Base-by-base conservation (phyloP, 176 grass and related monocot genomes). In the Urochloa ruziziensis region DNA sequence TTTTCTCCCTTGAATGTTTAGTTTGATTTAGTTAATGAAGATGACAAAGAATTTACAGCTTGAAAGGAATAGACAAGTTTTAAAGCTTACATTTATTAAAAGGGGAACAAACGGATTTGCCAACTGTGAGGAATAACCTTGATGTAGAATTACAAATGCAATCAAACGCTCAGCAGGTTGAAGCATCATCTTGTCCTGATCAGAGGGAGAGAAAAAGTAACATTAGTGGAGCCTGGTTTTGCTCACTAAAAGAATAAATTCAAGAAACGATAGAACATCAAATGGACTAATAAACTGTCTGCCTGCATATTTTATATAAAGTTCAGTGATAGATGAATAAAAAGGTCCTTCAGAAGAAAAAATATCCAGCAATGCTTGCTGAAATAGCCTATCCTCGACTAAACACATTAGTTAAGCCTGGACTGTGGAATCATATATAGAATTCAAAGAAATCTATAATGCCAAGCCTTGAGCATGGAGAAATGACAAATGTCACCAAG, bases 181-280 rank as follows among this genome's bases (percentile, higher is more conserved):
- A 85, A 98, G 85, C 87, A 98, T 78, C 61, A 73, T 76, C 79
- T 94, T 98, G 87, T 98, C 96, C 96, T 98, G 91, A 59, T 37
- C 5, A 87, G 64, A 58, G 23, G 18, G 7, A 49, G 21, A 40
- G 70, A 57, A 29, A 70, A 52, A 16, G 37, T 49, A 63, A 37
- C 40, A 43, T 49, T 52, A 80, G 75, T 16, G 52, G 57, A 46
- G 73, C 11, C 21, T 54, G 16, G 28, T 21, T 83, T 16, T 29
- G 44, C 30, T 70, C 56, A 43, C 35, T 85, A 21, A 62, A 44
- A 88, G 40, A 87, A 84, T 40, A 72, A 80, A 75, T 52, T 24
- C 24, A 14, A 76, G 19, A 57, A 74, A 56, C 13, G 62, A 47
- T n/a, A 54, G 54, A 21, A 68, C 33, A 74, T 23, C 24, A 63